A percentile compares a stretch with the other conserved stretches of the same genome.
Evolutionary conservation across 2,329 filamentous ascomycete species (phyloP).

Genomic region (Falciphora oryzae): DNA sequence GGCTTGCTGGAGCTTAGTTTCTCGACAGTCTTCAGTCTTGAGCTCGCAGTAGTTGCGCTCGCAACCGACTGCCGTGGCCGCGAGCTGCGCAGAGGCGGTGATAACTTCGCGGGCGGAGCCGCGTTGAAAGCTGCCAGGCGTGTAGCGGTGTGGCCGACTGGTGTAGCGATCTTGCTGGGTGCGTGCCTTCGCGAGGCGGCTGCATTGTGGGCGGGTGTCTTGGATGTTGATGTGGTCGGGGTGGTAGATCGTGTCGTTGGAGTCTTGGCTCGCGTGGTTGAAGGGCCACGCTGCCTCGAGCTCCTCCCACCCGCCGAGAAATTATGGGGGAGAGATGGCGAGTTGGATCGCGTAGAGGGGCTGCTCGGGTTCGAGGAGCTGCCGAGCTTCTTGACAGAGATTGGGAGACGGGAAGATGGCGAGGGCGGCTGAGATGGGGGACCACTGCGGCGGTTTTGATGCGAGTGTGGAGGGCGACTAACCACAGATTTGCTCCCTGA

Average conservation of each 20-base stretch:
- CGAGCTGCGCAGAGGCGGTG: conserved; percentile 74
- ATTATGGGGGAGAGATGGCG: conserved; percentile 43
- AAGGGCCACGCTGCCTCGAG: conserved; percentile 26
- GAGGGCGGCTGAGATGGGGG: conserved; percentile 20
- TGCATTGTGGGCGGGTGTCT: conserved; percentile 34
- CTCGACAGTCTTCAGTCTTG: conserved; percentile 60
- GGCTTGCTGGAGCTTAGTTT: background rate
- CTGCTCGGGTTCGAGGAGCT: conserved; percentile 41
- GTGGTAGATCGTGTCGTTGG: conserved; percentile 27
- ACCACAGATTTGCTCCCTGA: background rate
- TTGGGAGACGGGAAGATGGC: conserved; percentile 31
- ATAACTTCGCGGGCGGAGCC: conserved; percentile 63
- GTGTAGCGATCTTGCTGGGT: conserved; percentile 34
- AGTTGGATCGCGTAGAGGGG: conserved; percentile 51
- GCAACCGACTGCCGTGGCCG: conserved; percentile 76
- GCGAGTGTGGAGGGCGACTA: background rate
- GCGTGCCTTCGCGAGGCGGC: conserved; percentile 29
- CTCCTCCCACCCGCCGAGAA: conserved; percentile 35
- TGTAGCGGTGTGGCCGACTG: conserved; percentile 38
- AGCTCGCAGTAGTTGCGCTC: conserved; percentile 64
- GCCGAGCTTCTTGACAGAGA: conserved; percentile 33
- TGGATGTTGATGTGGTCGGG: conserved; percentile 27
- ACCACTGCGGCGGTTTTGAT: conserved; percentile 5
- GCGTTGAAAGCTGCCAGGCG: conserved; percentile 71
- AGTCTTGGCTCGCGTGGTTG: conserved; percentile 34